Percentiles rank a stretch among this genome's conserved stretches.
phyloP scores from a whole-genome alignment of 2,329 filamentous ascomycete genomes.

The Beauveria varroae region DNA sequence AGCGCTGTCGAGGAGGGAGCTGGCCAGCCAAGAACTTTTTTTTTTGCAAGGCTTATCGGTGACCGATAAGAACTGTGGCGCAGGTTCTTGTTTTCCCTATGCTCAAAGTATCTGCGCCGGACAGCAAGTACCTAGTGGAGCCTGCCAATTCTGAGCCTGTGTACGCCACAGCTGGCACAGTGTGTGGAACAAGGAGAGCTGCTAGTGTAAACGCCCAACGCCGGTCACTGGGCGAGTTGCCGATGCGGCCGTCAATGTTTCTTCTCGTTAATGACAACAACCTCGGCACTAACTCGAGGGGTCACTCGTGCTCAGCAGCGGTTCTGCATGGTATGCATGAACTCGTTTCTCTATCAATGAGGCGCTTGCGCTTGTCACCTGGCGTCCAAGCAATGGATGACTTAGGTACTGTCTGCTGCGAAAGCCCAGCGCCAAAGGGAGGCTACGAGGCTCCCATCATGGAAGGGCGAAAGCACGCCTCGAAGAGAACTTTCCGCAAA shows the following conservation, averaged over 20 bases:
- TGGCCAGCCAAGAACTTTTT: constrained; percentile 6
- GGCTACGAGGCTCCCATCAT: too few relatives aligned
- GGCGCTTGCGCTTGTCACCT: too few relatives aligned
- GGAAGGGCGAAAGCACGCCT: too few relatives aligned
- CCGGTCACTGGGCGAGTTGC: neutral
- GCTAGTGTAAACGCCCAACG: neutral
- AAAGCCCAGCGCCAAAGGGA: too few relatives aligned
- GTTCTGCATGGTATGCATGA: too few relatives aligned
- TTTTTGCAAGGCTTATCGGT: constrained; percentile 8
- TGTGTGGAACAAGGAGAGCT: neutral
- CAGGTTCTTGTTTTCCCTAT: neutral
- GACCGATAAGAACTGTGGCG: constrained; percentile 8
- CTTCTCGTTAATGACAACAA: neutral
- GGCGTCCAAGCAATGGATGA: too few relatives aligned
- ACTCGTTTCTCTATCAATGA: neutral
- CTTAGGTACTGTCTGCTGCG: too few relatives aligned
- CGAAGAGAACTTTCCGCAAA: too few relatives aligned
- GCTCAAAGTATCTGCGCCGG: neutral
- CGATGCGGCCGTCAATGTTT: neutral
- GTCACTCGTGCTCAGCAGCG: neutral
- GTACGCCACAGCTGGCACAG: neutral
- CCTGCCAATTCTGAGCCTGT: neutral
- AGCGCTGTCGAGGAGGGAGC: neutral
- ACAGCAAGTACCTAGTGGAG: neutral
- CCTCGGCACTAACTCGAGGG: neutral